Evolutionary conservation across 352 stramenopile species (phyloP).

Genomic region (Globisporangium perplexum): DNA sequence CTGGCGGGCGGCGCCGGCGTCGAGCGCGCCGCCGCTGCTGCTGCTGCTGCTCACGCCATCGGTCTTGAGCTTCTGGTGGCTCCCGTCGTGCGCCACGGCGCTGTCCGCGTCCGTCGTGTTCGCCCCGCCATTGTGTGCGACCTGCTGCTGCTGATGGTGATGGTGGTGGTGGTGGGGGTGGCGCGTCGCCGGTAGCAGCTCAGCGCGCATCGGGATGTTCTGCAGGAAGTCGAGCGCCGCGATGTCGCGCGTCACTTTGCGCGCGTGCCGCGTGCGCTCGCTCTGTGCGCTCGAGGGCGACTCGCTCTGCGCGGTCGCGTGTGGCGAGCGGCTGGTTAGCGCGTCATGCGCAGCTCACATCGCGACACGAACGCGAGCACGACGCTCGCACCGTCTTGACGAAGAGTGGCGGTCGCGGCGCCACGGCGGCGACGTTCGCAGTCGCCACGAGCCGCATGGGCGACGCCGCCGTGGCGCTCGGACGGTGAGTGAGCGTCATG

Average conservation of each 20-base stretch:
- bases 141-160: neutral
- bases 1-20: neutral
- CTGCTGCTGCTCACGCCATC: conserved; percentile 5
- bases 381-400: conserved; percentile 27
- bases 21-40: neutral
- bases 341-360: too few relatives aligned
- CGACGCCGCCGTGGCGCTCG: conserved; percentile 1
- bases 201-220: conserved; percentile 81
- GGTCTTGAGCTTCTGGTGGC: conserved; percentile 1
- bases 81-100: neutral
- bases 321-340: too few relatives aligned
- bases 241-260: conserved; percentile 83
- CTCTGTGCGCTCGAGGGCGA: conserved; percentile 45
- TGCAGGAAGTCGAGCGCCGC: conserved; percentile 85
- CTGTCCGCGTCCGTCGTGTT: neutral
- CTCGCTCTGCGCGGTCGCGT: conserved; percentile 25
- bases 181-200: conserved; percentile 13
- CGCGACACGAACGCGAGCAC: too few relatives aligned
- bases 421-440: neutral
- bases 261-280: conserved; percentile 41
- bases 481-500: neutral
- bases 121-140: neutral
- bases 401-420: conserved; percentile 18
- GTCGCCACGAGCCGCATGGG: conserved; percentile 7
- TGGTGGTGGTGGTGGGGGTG: neutral